Evolutionary conservation across 192 early-diverging fungal genomes (phyloP), one percentile per base, ranked within the genome.

Genomic region (Backusella westeae): DNA sequence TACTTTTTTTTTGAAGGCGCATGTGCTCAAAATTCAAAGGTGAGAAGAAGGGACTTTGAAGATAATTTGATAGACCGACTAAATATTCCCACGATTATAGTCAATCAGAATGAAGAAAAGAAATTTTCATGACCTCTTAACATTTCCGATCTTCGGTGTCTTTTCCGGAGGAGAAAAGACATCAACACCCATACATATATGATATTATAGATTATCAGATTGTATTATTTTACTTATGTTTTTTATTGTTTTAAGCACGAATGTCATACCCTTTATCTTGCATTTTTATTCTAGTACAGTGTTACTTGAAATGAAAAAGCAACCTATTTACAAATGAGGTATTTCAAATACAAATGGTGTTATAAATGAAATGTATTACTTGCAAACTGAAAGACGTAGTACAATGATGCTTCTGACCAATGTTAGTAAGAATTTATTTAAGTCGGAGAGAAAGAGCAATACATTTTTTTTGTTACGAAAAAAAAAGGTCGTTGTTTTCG

Each of bases 61-160:
- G 8, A 69, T 69, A 19, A 69, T 38, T 38, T 38, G 34, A 34
- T 38, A 38, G 35, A 38, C 36, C 67, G 36, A 69, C n/a, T 19
- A 41, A 69, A 38, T 34, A 38, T 69, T 69, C 67, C 67, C 67
- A 69, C 67, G 67, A 10, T 14, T 9, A 69, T 35, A 41, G 67
- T 38, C 35, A 69, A 69, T 69, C 35, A 69, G 10, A 69, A 12
- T 12, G 7, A 59, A 59, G 53, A 59, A 53, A 59, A 59, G 9
- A 49, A 49, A n/a, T 49, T n/a, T 49, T 49, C 19, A 49, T n/a
- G 23, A 59, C 53, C 53, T 59, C 53, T 59, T 23, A 59, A 59
- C 53, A 59, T 59, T 23, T 59, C 53, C 53, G 53, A 59, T 59
- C n/a, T 59, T 59, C 53, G 53, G 53, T 59, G 6, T 23, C 21